These are phyloP conservation scores for Phaeosphaeriaceae sp. DNA, from an alignment of 2,329 filamentous ascomycete genomes.

Conservation along the genomic window DNA sequence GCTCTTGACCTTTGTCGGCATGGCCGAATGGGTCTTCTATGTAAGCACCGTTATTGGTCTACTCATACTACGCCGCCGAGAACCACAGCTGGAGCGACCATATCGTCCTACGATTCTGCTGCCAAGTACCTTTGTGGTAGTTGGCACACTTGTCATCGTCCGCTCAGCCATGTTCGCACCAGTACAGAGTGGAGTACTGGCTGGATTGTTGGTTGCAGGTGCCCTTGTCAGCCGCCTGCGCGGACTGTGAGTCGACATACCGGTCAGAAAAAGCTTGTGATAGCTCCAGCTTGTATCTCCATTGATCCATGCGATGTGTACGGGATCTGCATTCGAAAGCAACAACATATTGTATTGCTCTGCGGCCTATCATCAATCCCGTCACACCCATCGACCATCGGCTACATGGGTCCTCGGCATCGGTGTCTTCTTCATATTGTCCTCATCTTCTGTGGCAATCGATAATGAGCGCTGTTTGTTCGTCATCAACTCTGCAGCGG, in stretches of 20 bases:
- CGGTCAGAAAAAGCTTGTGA: neutral
- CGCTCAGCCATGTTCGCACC: constrained; percentile 67
- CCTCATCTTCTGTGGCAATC: neutral
- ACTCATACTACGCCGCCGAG: constrained; percentile 62
- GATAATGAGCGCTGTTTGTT: neutral
- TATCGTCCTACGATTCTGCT: constrained; percentile 63
- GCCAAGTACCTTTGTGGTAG: constrained; percentile 61
- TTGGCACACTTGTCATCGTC: constrained; percentile 67
- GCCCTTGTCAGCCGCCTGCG: constrained; percentile 45
- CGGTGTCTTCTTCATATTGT: neutral
- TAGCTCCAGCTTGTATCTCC: neutral
- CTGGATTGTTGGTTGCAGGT: constrained; percentile 60
- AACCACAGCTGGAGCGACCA: constrained; percentile 62
- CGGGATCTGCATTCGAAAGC: neutral
- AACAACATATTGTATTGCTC: neutral
- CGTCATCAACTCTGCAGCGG: neutral
- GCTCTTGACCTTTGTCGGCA: constrained; percentile 60
- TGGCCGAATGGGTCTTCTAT: constrained; percentile 65
- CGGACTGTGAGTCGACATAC: neutral
- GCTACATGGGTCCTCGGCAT: neutral
- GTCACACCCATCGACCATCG: neutral
- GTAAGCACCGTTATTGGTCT: constrained; percentile 68
- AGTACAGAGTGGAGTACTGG: constrained; percentile 59
- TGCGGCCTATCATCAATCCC: neutral
- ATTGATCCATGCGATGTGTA: no score